phyloP scores from a whole-genome alignment of 1,139 yeast genomes.

The Lodderomyces pseudojiufengensis region DNA sequence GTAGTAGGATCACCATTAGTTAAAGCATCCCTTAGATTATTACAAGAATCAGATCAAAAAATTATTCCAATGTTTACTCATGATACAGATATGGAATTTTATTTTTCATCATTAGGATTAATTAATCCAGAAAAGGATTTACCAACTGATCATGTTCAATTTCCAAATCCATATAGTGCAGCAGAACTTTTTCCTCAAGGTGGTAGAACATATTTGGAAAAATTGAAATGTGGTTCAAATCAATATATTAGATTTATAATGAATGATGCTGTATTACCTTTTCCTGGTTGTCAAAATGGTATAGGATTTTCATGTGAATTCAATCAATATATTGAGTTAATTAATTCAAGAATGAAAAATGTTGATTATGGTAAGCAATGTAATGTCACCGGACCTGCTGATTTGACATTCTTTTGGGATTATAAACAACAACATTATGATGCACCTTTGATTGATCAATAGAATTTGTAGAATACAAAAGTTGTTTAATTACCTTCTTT shows the following conservation, averaged over 20 bases:
- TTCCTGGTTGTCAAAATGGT: conserved; percentile 47
- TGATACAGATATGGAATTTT: conserved; percentile 50
- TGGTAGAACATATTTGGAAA: conserved; percentile 44
- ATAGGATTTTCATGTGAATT: conserved; percentile 58
- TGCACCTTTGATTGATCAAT: conserved; percentile 18
- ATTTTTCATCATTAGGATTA: conserved; percentile 48
- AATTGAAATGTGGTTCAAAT: conserved; percentile 31
- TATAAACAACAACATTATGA: conserved; percentile 25
- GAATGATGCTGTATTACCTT: conserved; percentile 57
- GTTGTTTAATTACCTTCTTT: neutral
- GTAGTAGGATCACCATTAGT: conserved; percentile 47
- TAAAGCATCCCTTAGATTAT: conserved; percentile 45
- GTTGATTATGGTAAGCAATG: conserved; percentile 32
- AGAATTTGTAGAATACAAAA: neutral
- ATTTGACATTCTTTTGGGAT: conserved; percentile 36
- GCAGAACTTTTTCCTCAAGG: conserved; percentile 54
- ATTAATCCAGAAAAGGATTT: conserved; percentile 27
- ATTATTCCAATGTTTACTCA: conserved; percentile 50
- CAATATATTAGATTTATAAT: conserved; percentile 45
- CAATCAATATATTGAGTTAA: conserved; percentile 33
- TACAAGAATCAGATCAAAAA: conserved; percentile 25
- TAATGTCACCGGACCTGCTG: conserved; percentile 21
- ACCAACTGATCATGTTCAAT: conserved; percentile 21
- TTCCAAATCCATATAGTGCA: conserved; percentile 38
- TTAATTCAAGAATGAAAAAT: conserved; percentile 30